phyloP scores from a whole-genome alignment of 345 rosid genomes.

The Citrus reticulata region DNA sequence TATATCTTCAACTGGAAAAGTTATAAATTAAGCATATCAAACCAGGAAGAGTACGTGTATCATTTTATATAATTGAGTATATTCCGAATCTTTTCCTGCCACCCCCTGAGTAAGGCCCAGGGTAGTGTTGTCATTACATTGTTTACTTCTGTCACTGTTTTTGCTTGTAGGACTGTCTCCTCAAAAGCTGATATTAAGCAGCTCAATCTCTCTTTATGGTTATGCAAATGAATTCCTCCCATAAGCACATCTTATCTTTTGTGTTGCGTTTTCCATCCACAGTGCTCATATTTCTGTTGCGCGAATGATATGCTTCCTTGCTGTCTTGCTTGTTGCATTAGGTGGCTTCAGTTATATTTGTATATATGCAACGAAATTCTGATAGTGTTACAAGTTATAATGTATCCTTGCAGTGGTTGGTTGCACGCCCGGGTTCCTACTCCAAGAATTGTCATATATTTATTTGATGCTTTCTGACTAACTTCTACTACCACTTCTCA shows the following conservation, averaged over 20 bases:
- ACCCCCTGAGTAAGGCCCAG: background rate
- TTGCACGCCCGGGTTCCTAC: background rate
- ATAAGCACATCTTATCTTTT: background rate
- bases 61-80: no score
- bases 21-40: no score
- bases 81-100: no score
- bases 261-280: background rate
- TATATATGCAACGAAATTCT: background rate
- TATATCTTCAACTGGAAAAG: no score
- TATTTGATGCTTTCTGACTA: constrained; percentile 59
- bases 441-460: background rate
- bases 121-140: background rate
- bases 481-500: constrained; percentile 72
- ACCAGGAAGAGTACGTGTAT: no score
- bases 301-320: background rate
- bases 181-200: background rate
- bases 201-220: background rate
- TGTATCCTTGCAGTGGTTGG: background rate
- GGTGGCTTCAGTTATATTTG: background rate
- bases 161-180: background rate
- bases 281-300: background rate
- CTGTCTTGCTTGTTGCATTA: background rate
- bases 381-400: background rate
- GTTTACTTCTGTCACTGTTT: background rate
- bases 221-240: background rate